Conservation (phyloP, 2,329 filamentous ascomycete species). For the Catunica adiposa region DNA sequence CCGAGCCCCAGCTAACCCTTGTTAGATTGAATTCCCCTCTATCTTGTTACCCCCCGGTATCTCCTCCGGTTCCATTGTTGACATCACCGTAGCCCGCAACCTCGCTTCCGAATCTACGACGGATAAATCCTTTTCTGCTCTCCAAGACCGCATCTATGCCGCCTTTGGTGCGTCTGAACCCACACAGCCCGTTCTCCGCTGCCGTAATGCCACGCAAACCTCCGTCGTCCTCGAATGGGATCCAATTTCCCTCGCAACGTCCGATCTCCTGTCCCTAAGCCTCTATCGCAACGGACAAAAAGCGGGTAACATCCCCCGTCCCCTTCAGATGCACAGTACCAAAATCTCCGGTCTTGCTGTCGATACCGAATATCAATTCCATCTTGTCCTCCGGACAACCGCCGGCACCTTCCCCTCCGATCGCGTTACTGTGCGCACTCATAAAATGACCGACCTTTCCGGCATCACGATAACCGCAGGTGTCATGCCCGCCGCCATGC, state of each 20-base stretch:
- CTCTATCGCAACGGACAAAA: slow-evolving; percentile 94
- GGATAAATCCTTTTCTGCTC: slow-evolving; percentile 57
- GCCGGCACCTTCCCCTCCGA: slow-evolving; percentile 78
- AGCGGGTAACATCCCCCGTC: slow-evolving; percentile 82
- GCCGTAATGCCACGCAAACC: slow-evolving; percentile 96
- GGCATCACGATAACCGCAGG: slow-evolving; percentile 91
- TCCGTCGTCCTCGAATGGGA: slow-evolving; percentile 98
- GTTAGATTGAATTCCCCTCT: slow-evolving; percentile 92
- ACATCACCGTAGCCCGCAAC: slow-evolving; percentile 90
- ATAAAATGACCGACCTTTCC: slow-evolving; percentile 96
- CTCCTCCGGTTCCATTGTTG: slow-evolving; percentile 88
- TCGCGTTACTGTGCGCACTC: slow-evolving; percentile 70
- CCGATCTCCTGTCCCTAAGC: slow-evolving; percentile 74
- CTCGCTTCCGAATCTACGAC: slow-evolving; percentile 57
- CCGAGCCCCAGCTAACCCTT: not conserved
- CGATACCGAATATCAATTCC: slow-evolving; percentile 90
- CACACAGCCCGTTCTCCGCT: slow-evolving; percentile 60
- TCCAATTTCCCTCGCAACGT: slow-evolving; percentile 79
- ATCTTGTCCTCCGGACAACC: slow-evolving; percentile 76
- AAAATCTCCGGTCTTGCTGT: slow-evolving; percentile 96
- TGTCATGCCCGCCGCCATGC: slow-evolving; percentile 55
- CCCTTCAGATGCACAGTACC: slow-evolving; percentile 75
- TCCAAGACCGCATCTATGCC: slow-evolving; percentile 78
- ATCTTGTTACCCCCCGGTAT: slow-evolving; percentile 93
- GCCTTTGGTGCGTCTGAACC: slow-evolving; percentile 75